Evolutionary conservation across 208 protist genomes (phyloP).

Genomic region (Trypanosoma rangeli): DNA sequence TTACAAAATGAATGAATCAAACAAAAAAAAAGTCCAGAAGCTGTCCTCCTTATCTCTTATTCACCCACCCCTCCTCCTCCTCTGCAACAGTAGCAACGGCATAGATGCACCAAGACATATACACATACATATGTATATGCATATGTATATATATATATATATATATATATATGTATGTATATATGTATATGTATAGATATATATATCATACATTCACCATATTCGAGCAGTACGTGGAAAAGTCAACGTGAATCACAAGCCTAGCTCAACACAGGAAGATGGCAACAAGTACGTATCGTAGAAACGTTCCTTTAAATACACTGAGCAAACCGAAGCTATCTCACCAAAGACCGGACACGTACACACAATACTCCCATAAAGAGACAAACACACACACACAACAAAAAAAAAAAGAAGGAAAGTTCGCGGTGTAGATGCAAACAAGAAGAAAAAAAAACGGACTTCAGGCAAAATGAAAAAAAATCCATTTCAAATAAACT

Average conservation of each 20-base stretch:
- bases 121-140: slow-evolving; percentile 19
- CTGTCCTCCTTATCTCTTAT: background rate
- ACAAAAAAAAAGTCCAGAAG: background rate
- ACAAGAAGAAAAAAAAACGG: too few relatives aligned
- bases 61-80: background rate
- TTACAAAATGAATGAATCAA: background rate
- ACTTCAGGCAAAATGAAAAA: background rate
- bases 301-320: too few relatives aligned
- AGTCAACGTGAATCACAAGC: too few relatives aligned
- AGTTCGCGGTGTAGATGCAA: too few relatives aligned
- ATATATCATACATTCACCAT: too few relatives aligned
- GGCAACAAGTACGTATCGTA: too few relatives aligned
- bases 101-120: slow-evolving; percentile 8
- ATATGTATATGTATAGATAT: background rate
- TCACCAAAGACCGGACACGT: background rate
- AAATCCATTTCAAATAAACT: background rate
- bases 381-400: too few relatives aligned
- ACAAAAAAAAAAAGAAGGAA: too few relatives aligned
- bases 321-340: too few relatives aligned
- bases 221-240: too few relatives aligned
- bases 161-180: background rate
- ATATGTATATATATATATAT: background rate
- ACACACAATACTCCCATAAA: background rate
- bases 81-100: background rate
- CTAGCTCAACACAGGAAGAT: too few relatives aligned